A percentile compares a stretch with the other conserved stretches of the same genome.
Conservation (phyloP, 202 grass and related monocot species). For the Sporobolus alterniflorus region DNA sequence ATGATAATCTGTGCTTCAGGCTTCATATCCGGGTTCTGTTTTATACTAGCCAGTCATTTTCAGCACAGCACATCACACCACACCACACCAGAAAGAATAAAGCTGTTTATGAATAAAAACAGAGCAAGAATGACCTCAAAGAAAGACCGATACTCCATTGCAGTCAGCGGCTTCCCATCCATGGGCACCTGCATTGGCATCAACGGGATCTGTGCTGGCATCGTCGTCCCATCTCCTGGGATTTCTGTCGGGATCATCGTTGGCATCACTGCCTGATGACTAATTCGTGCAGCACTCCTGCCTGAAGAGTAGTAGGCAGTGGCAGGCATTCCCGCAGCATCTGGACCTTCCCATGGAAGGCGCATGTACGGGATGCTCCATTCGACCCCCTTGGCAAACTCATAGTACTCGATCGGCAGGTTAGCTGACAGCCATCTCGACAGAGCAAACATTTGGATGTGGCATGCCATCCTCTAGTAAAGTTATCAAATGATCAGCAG, state of each 20-base stretch:
- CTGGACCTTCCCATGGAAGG: slow-evolving; percentile 83
- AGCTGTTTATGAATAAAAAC: too few species aligned
- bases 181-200: slow-evolving; percentile 32
- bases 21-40: slow-evolving; percentile 92
- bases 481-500: too few species aligned
- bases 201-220: slow-evolving; percentile 33
- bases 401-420: slow-evolving; percentile 90
- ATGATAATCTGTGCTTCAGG: slow-evolving; percentile 84
- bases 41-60: too few species aligned
- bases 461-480: slow-evolving; percentile 82
- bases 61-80: too few species aligned
- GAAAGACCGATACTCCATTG: slow-evolving; percentile 81
- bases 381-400: slow-evolving; percentile 81
- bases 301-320: slow-evolving; percentile 57
- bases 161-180: slow-evolving; percentile 63
- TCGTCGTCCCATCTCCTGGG: slow-evolving; percentile 16
- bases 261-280: slow-evolving; percentile 7
- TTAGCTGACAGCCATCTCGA: slow-evolving; percentile 79
- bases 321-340: slow-evolving; percentile 58
- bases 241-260: slow-evolving; percentile 16
- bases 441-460: slow-evolving; percentile 91
- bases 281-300: slow-evolving; percentile 47
- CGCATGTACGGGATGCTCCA: slow-evolving; percentile 82
- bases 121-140: slow-evolving; percentile 55
- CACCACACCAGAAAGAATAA: too few species aligned